These are phyloP conservation scores for Ceraceosorus guamensis DNA, from an alignment of 1,284 basidiomycete genomes.

Conservation along the genomic window DNA sequence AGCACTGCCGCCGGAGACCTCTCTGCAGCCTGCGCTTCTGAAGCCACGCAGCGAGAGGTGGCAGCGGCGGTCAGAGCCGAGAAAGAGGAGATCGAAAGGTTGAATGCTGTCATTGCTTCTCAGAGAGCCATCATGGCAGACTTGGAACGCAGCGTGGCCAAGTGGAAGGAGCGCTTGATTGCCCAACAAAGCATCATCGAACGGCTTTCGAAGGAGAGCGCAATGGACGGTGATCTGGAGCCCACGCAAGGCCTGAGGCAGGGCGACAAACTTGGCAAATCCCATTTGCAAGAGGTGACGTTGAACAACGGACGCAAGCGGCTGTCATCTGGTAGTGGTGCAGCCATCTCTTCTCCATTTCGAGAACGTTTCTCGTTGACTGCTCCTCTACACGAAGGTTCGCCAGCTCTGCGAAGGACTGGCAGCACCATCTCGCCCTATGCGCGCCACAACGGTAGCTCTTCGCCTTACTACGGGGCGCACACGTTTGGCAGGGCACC, in stretches of 20 bases:
- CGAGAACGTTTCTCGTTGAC: no score
- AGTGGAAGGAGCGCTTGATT: slow-evolving; percentile 30
- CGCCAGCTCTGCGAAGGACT: background rate
- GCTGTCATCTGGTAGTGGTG: background rate
- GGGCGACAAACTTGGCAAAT: background rate
- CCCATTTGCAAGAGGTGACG: background rate
- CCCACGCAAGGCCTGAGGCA: background rate
- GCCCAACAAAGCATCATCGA: slow-evolving; percentile 35
- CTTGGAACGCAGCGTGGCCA: slow-evolving; percentile 29
- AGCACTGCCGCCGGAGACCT: background rate
- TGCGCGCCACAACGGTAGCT: background rate
- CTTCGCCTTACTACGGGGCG: slow-evolving; percentile 29
- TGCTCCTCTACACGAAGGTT: no score
- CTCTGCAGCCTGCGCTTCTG: background rate
- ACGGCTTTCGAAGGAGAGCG: slow-evolving; percentile 14
- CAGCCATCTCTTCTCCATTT: background rate
- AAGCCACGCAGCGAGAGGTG: background rate
- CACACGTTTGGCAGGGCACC: slow-evolving; percentile 33
- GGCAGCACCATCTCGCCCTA: background rate
- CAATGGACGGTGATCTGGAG: background rate
- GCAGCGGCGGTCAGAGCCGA: slow-evolving; percentile 18
- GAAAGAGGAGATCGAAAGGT: slow-evolving; percentile 31
- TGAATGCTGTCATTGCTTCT: slow-evolving; percentile 32
- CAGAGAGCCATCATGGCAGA: slow-evolving; percentile 39
- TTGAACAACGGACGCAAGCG: background rate